Base-by-base conservation (phyloP, 2,329 filamentous ascomycete genomes). In the Rosellinia necatrix region DNA sequence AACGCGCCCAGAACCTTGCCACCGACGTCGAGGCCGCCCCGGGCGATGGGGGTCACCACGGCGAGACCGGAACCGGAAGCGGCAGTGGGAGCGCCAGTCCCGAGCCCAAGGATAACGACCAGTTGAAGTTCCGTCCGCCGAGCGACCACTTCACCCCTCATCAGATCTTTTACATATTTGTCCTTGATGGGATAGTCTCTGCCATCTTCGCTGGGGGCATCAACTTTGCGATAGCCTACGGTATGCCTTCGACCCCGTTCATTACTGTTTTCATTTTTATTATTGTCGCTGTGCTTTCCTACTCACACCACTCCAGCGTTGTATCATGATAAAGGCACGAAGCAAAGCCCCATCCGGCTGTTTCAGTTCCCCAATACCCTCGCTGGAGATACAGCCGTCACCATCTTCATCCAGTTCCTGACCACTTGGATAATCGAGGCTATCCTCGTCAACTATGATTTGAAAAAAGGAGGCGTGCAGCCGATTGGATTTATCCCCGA, bases 201-300 rank as follows among this genome's bases (percentile, higher is more conserved):
- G 73, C 76, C 58, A 44, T 77, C n/a, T 40, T 82, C 2, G 80
- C 78, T 0, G 80, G 75, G 0, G 78, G 70, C 19, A 76, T 82
- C 58, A 82, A 82, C 68, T 81, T 82, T 65, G 76, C 73, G 40
- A 73, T 82, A 54, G 79, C 78, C 13, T 82, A 80, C 59, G 76
- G 79, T 81, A 63, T 54, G 70, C 65, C 7, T 6, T n/a, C 21
- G 5, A 22, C 6, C 24, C 24, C 9, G 10, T 17, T 30, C 21
- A 19, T 17, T 15, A n/a, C 4, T 22, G 15, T 19, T 4, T 17
- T 32, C 10, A 7, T 21, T 44, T 25, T 25, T 38, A 19, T 22
- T 44, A n/a, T 54, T 32, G 2, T 4, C 12, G 13, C n/a, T 13
- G 3, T 7, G 12, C 15, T 4, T 22, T 35, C 35, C n/a, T 13